These are phyloP conservation scores for Albugo candida DNA, from an alignment of 352 stramenopile genomes.

Conservation along the genomic window DNA sequence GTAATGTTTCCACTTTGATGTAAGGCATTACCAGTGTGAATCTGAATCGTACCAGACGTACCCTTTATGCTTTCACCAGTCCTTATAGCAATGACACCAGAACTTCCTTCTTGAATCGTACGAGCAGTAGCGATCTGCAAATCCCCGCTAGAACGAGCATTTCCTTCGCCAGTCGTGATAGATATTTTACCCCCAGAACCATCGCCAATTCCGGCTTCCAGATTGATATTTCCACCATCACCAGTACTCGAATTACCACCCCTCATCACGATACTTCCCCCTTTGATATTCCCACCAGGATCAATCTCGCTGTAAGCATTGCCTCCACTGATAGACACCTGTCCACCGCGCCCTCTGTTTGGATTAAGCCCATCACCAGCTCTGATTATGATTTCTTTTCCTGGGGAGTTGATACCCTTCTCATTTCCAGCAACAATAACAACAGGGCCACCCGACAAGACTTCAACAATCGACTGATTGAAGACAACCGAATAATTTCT, in stretches of 20 bases:
- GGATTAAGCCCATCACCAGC: constrained; percentile 51
- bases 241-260: constrained; percentile 44
- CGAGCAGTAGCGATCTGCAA: constrained; percentile 17
- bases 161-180: constrained; percentile 19
- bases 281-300: constrained; percentile 51
- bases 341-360: constrained; percentile 61
- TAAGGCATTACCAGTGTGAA: constrained; percentile 17
- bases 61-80: constrained; percentile 15
- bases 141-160: constrained; percentile 24
- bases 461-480: constrained; percentile 16
- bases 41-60: constrained; percentile 18
- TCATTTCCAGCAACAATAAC: constrained; percentile 38
- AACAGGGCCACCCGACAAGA: constrained; percentile 32
- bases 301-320: constrained; percentile 39
- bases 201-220: constrained; percentile 21
- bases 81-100: constrained; percentile 19
- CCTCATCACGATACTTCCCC: constrained; percentile 39
- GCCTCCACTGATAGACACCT: constrained; percentile 48
- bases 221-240: constrained; percentile 31
- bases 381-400: constrained; percentile 23
- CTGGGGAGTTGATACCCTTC: constrained; percentile 45
- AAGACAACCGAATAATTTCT: constrained; percentile 19
- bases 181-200: constrained; percentile 29
- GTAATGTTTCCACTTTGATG: constrained; percentile 14
- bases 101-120: constrained; percentile 7